Evolutionary conservation across 768 basidiomycete species (phyloP).

Genomic region (Mycena haematopus): DNA sequence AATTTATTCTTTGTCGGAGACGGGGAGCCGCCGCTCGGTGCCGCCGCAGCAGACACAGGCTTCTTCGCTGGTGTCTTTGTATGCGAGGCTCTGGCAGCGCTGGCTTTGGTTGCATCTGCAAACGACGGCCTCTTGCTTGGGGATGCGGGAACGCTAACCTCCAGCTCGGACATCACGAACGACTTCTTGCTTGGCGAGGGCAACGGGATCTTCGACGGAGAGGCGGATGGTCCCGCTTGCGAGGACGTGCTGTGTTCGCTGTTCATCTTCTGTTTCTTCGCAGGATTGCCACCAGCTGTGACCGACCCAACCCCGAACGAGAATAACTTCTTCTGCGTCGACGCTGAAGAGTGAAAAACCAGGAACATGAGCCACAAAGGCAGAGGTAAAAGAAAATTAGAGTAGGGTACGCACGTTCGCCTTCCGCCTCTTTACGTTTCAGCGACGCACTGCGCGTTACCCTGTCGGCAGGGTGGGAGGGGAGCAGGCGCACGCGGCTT

Average conservation of each 20-base stretch:
- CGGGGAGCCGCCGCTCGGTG: slow-evolving; percentile 6
- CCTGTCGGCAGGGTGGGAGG: slow-evolving; percentile 22
- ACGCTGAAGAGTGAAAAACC: slow-evolving; percentile 4
- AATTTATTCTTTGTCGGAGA: slow-evolving; percentile 29
- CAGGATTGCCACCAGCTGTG: slow-evolving; percentile 15
- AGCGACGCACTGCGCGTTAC: slow-evolving; percentile 30
- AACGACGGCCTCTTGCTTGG: slow-evolving; percentile 27
- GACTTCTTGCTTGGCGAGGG: slow-evolving; percentile 23
- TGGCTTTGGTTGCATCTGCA: slow-evolving; percentile 28
- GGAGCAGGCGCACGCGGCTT: slow-evolving; percentile 23
- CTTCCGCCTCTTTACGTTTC: slow-evolving; percentile 30
- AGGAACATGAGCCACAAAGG: slow-evolving; percentile 1
- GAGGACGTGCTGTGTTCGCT: neutral
- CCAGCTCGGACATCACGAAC: slow-evolving; percentile 23
- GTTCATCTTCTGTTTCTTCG: slow-evolving; percentile 29
- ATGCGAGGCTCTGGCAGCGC: slow-evolving; percentile 19
- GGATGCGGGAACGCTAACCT: slow-evolving; percentile 18
- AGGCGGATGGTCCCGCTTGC: slow-evolving; percentile 2
- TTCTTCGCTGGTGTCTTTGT: slow-evolving; percentile 23
- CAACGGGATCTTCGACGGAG: slow-evolving; percentile 23
- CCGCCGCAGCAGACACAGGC: slow-evolving; percentile 27
- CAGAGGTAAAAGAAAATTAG: neutral
- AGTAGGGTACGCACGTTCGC: slow-evolving; percentile 7
- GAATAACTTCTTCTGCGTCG: slow-evolving; percentile 19
- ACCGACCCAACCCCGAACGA: slow-evolving; percentile 23